These are phyloP conservation scores for Vigna trinervia DNA, from an alignment of 306 rosid species.

Conservation along the genomic window DNA sequence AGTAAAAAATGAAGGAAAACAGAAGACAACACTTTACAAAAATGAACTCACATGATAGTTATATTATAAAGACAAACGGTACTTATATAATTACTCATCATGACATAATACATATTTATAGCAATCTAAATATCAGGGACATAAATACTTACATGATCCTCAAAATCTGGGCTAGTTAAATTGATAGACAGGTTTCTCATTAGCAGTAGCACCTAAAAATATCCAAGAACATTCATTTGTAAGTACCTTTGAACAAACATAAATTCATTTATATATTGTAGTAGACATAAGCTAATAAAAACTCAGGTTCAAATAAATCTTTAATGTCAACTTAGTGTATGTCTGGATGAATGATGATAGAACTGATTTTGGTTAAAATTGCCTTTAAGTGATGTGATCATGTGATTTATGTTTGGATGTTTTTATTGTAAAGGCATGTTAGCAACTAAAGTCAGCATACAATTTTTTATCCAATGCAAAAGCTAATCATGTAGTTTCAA, in stretches of 20 bases:
- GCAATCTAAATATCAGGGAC: conserved; percentile 21
- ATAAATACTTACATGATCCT: conserved; percentile 72
- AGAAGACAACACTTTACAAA: background rate
- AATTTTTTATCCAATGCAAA: too few relatives aligned
- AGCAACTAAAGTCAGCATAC: too few relatives aligned
- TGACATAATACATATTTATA: background rate
- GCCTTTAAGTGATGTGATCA: too few relatives aligned
- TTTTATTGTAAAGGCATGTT: too few relatives aligned
- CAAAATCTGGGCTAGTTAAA: conserved; percentile 80
- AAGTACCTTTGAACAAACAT: background rate
- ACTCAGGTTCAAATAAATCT: conserved; percentile 2
- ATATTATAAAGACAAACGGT: conserved; percentile 5
- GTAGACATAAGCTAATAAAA: background rate
- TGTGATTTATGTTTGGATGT: too few relatives aligned
- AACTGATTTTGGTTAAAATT: too few relatives aligned
- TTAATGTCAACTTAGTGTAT: background rate
- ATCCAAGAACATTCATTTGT: conserved; percentile 19
- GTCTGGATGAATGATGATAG: too few relatives aligned
- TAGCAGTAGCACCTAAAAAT: conserved; percentile 71
- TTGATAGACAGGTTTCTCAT: conserved; percentile 88
- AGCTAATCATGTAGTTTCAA: too few relatives aligned
- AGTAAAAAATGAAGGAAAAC: background rate
- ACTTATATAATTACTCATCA: conserved; percentile 1
- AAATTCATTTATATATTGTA: background rate
- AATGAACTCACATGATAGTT: background rate